phyloP scores from a whole-genome alignment of 2,329 filamentous ascomycete species.

The Microthyrium microscopicum region DNA sequence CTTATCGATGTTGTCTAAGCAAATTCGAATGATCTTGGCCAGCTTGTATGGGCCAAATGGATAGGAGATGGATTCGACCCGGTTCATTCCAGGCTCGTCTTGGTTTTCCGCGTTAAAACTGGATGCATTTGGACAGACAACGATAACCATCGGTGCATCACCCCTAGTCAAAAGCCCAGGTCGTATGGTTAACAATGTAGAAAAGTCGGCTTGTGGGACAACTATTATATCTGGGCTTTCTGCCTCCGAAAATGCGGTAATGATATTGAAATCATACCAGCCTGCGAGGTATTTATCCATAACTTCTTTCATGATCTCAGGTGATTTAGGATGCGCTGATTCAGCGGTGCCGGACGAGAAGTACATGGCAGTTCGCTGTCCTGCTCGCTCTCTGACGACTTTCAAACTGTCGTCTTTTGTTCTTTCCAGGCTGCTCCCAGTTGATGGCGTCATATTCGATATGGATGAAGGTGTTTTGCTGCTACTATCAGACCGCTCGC shows the following conservation, averaged over 20 bases:
- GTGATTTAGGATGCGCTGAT: neutral
- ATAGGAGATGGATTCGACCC: constrained; percentile 20
- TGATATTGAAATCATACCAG: constrained; percentile 11
- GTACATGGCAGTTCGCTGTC: constrained; percentile 1
- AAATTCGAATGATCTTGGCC: constrained; percentile 18
- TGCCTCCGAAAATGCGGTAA: neutral
- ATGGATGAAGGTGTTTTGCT: constrained; percentile 2
- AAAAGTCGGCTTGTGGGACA: constrained; percentile 11
- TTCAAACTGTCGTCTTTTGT: constrained; percentile 11
- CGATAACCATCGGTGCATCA: constrained; percentile 13
- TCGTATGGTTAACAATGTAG: constrained; percentile 5
- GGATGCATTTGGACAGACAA: constrained; percentile 20
- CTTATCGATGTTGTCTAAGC: constrained; percentile 12
- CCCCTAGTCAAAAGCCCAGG: neutral
- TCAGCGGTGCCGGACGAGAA: neutral
- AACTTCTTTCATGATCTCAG: constrained; percentile 2
- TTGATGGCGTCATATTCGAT: constrained; percentile 9
- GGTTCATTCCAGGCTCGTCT: constrained; percentile 9
- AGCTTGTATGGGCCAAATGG: constrained; percentile 25
- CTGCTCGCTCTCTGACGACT: constrained; percentile 8
- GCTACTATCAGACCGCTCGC: neutral
- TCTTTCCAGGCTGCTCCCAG: constrained; percentile 10
- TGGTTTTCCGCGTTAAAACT: constrained; percentile 9
- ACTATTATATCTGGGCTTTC: constrained; percentile 9
- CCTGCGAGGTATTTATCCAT: constrained; percentile 10